These are phyloP conservation scores for Apiotrichum siamense DNA, from an alignment of 1,284 basidiomycete genomes.

Conservation along the genomic window DNA sequence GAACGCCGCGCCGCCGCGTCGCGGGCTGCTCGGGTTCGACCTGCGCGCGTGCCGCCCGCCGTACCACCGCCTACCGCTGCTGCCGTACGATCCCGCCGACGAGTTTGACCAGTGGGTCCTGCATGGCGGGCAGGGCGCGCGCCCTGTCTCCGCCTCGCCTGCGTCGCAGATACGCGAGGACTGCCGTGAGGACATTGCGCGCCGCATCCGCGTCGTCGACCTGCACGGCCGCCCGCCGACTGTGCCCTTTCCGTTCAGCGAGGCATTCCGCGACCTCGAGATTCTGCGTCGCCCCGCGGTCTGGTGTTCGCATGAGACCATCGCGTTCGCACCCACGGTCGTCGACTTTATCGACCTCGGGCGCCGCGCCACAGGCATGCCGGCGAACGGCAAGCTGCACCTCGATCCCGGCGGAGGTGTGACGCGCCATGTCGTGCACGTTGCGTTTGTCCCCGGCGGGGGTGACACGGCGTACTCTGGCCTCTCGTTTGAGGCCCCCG, in stretches of 20 bases:
- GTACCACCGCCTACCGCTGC: neutral
- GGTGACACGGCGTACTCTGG: neutral
- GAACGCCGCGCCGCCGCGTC: neutral
- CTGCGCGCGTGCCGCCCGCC: neutral
- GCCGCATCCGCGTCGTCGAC: neutral
- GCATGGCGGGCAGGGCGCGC: neutral
- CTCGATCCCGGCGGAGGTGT: neutral
- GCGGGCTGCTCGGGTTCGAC: neutral
- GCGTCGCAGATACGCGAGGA: neutral
- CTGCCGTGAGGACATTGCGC: constrained; percentile 1
- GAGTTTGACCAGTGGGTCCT: neutral
- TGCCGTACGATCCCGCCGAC: neutral
- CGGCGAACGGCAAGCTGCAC: neutral
- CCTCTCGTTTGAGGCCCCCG: neutral
- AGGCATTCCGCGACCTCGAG: constrained; percentile 1
- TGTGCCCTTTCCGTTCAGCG: neutral
- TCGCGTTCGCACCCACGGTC: neutral
- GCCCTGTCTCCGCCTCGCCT: neutral
- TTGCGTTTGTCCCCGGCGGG: neutral
- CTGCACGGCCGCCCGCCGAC: neutral
- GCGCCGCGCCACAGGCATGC: neutral
- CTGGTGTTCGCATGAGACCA: neutral
- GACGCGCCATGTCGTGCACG: neutral
- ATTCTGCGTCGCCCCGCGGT: neutral
- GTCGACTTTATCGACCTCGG: constrained; percentile 1